Evolutionary conservation across 805 yeast genomes (phyloP).

Genomic region (Suhomyces xylopsoci): DNA sequence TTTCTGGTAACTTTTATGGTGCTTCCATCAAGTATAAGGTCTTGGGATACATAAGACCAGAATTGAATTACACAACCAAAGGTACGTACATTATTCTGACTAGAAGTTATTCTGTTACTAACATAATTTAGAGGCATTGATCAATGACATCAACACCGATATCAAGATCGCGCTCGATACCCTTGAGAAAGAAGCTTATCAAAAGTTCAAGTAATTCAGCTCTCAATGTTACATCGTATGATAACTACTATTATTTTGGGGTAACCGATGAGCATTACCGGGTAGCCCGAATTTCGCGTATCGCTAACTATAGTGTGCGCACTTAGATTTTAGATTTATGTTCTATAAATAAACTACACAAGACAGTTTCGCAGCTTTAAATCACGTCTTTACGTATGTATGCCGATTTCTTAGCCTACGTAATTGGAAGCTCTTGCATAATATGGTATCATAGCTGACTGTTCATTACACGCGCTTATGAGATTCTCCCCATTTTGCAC

Average conservation of each 20-base stretch:
- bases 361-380: background rate
- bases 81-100: conserved; percentile 21
- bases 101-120: conserved; percentile 13
- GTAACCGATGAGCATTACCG: background rate
- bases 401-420: background rate
- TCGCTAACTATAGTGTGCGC: background rate
- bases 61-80: conserved; percentile 74
- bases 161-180: conserved; percentile 61
- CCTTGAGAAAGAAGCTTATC: conserved; percentile 26
- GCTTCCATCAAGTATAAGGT: conserved; percentile 66
- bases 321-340: background rate
- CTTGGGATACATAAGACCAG: conserved; percentile 90
- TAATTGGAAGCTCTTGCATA: background rate
- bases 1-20: conserved; percentile 72
- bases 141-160: conserved; percentile 79
- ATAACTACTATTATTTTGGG: background rate
- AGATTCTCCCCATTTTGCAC: background rate
- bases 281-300: background rate
- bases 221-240: background rate
- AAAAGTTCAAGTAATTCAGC: background rate
- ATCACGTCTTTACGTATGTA: background rate
- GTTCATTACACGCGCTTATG: background rate
- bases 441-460: background rate
- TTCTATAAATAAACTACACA: background rate
- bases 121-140: conserved; percentile 63